phyloP scores from a whole-genome alignment of 2,329 filamentous ascomycete genomes.

The Macroventuria anomochaeta region DNA sequence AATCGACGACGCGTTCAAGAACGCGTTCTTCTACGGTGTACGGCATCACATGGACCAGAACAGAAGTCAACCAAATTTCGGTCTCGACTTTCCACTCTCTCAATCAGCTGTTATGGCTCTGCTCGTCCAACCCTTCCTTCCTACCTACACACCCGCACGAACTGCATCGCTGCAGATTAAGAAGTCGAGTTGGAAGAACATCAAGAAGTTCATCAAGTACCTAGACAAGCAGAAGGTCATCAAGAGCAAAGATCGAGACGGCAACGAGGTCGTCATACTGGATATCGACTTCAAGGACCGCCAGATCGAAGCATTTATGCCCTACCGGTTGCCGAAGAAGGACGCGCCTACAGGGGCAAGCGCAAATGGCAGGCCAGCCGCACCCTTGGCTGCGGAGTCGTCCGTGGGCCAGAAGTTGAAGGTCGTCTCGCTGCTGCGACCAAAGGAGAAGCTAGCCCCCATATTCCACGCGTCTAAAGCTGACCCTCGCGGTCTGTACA shows the following conservation, averaged over 20 bases:
- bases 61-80: slow-evolving; percentile 58
- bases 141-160: slow-evolving; percentile 62
- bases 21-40: slow-evolving; percentile 69
- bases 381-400: slow-evolving; percentile 48
- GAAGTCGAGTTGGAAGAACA: slow-evolving; percentile 73
- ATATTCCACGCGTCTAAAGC: slow-evolving; percentile 60
- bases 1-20: slow-evolving; percentile 69
- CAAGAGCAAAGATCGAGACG: slow-evolving; percentile 69
- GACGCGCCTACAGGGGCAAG: slow-evolving; percentile 46
- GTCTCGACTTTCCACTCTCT: slow-evolving; percentile 67
- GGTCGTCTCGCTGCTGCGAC: slow-evolving; percentile 62
- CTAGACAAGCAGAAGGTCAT: slow-evolving; percentile 69
- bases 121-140: slow-evolving; percentile 70
- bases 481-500: slow-evolving; percentile 64
- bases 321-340: slow-evolving; percentile 68
- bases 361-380: slow-evolving; percentile 51
- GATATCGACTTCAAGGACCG: slow-evolving; percentile 69
- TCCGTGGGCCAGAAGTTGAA: slow-evolving; percentile 57
- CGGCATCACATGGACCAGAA: slow-evolving; percentile 65
- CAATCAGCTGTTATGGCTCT: slow-evolving; percentile 69
- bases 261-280: slow-evolving; percentile 67
- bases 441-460: slow-evolving; percentile 64
- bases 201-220: slow-evolving; percentile 72
- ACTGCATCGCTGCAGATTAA: slow-evolving; percentile 69
- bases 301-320: slow-evolving; percentile 62